phyloP scores from a whole-genome alignment of 148 eudicot genomes.

The Cornus kousa region DNA sequence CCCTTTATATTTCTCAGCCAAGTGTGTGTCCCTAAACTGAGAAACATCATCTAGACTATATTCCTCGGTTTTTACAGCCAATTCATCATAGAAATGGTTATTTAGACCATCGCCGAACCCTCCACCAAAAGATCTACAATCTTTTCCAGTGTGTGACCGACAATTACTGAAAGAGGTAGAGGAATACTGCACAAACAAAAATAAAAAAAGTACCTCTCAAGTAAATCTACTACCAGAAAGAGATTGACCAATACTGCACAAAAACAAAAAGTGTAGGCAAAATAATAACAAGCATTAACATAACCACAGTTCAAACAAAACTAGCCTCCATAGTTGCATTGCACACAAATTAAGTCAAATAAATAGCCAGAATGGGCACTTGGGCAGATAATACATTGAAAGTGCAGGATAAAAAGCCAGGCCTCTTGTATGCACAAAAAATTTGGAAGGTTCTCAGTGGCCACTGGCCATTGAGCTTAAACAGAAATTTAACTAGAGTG shows the following conservation, averaged over 20 bases:
- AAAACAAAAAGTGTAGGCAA: too few species aligned
- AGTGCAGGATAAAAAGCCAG: not conserved
- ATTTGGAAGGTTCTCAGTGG: not conserved
- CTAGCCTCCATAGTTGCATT: not conserved
- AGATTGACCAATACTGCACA: too few species aligned
- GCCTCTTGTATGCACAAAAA: not conserved
- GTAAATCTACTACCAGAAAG: constrained; percentile 5
- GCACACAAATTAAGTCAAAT: not conserved
- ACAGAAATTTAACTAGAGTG: not conserved
- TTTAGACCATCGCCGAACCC: constrained; percentile 24
- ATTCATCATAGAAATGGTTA: constrained; percentile 26
- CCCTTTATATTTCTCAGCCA: constrained; percentile 32
- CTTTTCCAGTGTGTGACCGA: constrained; percentile 8
- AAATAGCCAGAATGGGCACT: not conserved
- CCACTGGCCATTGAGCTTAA: not conserved
- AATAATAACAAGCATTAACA: too few species aligned
- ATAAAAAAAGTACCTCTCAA: not conserved
- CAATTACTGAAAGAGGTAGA: constrained; percentile 11
- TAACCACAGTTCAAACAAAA: too few species aligned
- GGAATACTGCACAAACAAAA: constrained; percentile 28
- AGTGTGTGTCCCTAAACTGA: constrained; percentile 17
- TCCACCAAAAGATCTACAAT: constrained; percentile 25
- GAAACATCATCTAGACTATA: constrained; percentile 22
- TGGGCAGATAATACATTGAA: not conserved
- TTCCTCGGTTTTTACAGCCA: constrained; percentile 58